A percentile compares a stretch with the other conserved stretches of the same genome.
These are phyloP conservation scores for Peterozyma xylosa DNA, from an alignment of 805 yeast species.

Conservation along the genomic window DNA sequence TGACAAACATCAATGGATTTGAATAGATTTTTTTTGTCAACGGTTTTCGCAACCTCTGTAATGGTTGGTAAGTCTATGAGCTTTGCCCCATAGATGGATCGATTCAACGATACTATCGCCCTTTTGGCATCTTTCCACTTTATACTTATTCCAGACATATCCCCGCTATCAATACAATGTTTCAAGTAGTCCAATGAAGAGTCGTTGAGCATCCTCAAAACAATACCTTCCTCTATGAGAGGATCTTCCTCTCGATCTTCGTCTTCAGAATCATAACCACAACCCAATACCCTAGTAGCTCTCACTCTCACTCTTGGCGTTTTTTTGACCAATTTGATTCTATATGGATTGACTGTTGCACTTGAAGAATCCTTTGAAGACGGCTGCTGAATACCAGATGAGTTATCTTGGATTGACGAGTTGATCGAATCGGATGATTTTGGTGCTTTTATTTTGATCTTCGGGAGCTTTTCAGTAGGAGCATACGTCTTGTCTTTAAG, in stretches of 20 bases:
- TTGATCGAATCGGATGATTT: background rate
- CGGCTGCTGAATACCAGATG: no score
- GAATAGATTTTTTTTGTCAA: constrained; percentile 82
- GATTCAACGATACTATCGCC: constrained; percentile 70
- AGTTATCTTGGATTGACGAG: background rate
- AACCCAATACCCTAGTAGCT: constrained; percentile 74
- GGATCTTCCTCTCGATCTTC: constrained; percentile 97
- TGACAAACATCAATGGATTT: constrained; percentile 84
- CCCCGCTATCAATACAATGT: constrained; percentile 69
- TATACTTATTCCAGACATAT: constrained; percentile 61
- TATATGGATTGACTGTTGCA: background rate
- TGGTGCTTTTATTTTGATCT: constrained; percentile 18
- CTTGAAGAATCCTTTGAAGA: background rate
- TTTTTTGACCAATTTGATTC: constrained; percentile 10
- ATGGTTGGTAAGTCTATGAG: constrained; percentile 86
- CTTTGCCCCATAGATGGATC: constrained; percentile 70
- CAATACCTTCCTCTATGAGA: constrained; percentile 76
- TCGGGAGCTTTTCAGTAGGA: constrained; percentile 18
- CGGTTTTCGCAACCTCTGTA: constrained; percentile 79
- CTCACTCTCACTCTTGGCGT: constrained; percentile 44
- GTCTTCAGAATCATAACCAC: constrained; percentile 95
- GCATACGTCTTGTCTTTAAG: constrained; percentile 15
- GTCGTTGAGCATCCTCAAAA: constrained; percentile 61
- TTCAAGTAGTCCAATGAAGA: constrained; percentile 70
- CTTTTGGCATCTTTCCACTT: constrained; percentile 79